phyloP scores from a whole-genome alignment of 2,329 filamentous ascomycete species.

The Cadophora sp. region DNA sequence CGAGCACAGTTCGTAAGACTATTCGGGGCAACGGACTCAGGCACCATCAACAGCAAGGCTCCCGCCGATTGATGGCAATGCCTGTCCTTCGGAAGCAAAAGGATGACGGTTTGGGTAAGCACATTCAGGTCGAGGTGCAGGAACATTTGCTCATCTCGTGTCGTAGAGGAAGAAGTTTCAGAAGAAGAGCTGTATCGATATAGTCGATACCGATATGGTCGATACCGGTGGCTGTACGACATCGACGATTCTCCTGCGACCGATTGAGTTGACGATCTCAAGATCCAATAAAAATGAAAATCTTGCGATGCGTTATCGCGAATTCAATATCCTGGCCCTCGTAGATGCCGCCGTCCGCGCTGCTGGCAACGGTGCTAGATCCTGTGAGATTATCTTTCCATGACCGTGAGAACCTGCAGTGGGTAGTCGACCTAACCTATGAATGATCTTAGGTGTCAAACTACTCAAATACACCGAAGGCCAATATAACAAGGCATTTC shows the following conservation, averaged over 20 bases:
- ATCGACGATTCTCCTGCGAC: conserved; percentile 14
- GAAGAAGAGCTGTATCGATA: conserved; percentile 37
- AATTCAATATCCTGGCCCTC: conserved; percentile 41
- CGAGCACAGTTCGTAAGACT: conserved; percentile 22
- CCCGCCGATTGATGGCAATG: conserved; percentile 28
- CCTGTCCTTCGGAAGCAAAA: conserved; percentile 31
- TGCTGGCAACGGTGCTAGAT: conserved; percentile 26
- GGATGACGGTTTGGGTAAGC: conserved; percentile 29
- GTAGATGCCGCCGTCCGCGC: conserved; percentile 33
- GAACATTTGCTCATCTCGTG: conserved; percentile 5
- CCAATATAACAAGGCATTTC: conserved; percentile 35
- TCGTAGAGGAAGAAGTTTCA: conserved; percentile 8
- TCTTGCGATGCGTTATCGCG: conserved; percentile 41
- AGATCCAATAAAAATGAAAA: conserved; percentile 41
- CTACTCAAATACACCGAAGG: conserved; percentile 36
- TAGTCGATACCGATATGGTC: conserved; percentile 41
- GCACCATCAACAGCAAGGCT: conserved; percentile 25
- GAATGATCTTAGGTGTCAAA: conserved; percentile 29
- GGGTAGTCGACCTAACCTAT: conserved; percentile 14
- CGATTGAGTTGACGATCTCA: conserved; percentile 22
- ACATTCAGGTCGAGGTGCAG: conserved; percentile 22
- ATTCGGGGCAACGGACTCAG: conserved; percentile 23
- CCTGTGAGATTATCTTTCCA: conserved; percentile 26
- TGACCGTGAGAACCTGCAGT: neutral
- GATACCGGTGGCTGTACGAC: conserved; percentile 42